Base-by-base conservation (phyloP, 2,329 filamentous ascomycete species). In the Blumeria graminis region DNA sequence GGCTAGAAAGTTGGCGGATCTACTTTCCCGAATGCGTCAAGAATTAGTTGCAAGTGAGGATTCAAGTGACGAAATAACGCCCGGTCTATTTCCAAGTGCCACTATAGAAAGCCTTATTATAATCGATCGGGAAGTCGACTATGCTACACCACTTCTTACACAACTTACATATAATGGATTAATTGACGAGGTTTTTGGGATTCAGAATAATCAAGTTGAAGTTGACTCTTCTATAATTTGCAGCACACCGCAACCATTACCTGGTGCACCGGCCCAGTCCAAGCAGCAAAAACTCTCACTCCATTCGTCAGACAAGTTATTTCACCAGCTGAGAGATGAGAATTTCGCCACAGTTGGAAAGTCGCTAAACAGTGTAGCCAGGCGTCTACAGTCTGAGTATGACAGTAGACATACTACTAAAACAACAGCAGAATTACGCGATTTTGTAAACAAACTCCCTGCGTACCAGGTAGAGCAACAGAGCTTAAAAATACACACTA, bases 141-240 rank as follows among this genome's bases (percentile, higher is more conserved):
- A 92, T 64, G 86, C 90, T 14, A 95, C 92, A 0, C 83, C 85
- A 0, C 75, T 98, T 14, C 80, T 98, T 56, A 96, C 90, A 0
- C 92, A 98, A 67, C 72, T 98, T 59, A 98, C 92, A 1, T 98
- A 98, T 65, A 90, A 98, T 70, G 92, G 92, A 3, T 74, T 98
- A 32, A 83, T 98, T 56, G 93, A 98, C 65, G 92, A 98, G 67
- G 76, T 92, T 14, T 93, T 94, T 65, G 82, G 84, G 35, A 94
- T 98, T 59, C 80, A 86, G 61, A 84, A 95, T 65, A 96, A 93
- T 65, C 88, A 94, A 66, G 82, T 86, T 39, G 92, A 96, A 66
- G 81, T 96, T 22, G 90, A 96, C 66, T 86, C 87, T 1, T 88
- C 88, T 1, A 79, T 96, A 58, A 80, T 95, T 9, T 90, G 90